Evolutionary conservation across 805 yeast genomes (phyloP).

Genomic region (Wickerhamiella slavikovae): DNA sequence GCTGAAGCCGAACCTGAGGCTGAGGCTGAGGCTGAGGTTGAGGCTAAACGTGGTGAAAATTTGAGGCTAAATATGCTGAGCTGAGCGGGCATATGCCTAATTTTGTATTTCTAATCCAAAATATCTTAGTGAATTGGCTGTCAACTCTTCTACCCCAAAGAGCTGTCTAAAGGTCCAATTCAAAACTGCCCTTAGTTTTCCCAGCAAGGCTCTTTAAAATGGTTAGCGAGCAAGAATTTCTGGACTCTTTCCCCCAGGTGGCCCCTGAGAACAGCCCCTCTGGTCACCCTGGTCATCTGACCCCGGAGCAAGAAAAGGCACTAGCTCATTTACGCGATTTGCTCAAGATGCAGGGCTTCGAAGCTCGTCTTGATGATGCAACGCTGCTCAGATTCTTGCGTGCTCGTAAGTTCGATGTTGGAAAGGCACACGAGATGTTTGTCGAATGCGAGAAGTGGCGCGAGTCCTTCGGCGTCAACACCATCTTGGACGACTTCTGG

Average conservation of each 20-base stretch:
- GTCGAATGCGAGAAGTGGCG: slow-evolving; percentile 85
- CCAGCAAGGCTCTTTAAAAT: too few relatives aligned
- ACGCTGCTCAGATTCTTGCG: slow-evolving; percentile 65
- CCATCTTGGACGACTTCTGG: slow-evolving; percentile 68
- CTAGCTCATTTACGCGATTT: slow-evolving; percentile 37
- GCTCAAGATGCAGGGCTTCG: slow-evolving; percentile 43
- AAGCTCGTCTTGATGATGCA: slow-evolving; percentile 72
- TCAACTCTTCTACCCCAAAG: too few relatives aligned
- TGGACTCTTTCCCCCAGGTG: slow-evolving; percentile 28
- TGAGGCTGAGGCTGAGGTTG: too few relatives aligned
- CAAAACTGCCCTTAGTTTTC: too few relatives aligned
- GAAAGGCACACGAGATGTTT: slow-evolving; percentile 63
- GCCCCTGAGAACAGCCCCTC: slow-evolving; percentile 40
- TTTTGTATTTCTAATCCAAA: too few relatives aligned
- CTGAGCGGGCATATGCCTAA: too few relatives aligned
- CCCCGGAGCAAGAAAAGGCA: slow-evolving; percentile 41
- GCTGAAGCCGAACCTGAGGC: too few relatives aligned
- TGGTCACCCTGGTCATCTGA: slow-evolving; percentile 69
- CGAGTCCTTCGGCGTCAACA: slow-evolving; percentile 64
- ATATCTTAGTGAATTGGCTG: too few relatives aligned
- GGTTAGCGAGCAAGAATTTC: neutral
- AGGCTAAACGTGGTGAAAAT: too few relatives aligned
- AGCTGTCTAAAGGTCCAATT: too few relatives aligned
- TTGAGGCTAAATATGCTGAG: too few relatives aligned
- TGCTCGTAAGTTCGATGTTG: slow-evolving; percentile 84